These are phyloP conservation scores for Psilocybe azurescens DNA, from an alignment of 768 basidiomycete genomes.

Conservation along the genomic window DNA sequence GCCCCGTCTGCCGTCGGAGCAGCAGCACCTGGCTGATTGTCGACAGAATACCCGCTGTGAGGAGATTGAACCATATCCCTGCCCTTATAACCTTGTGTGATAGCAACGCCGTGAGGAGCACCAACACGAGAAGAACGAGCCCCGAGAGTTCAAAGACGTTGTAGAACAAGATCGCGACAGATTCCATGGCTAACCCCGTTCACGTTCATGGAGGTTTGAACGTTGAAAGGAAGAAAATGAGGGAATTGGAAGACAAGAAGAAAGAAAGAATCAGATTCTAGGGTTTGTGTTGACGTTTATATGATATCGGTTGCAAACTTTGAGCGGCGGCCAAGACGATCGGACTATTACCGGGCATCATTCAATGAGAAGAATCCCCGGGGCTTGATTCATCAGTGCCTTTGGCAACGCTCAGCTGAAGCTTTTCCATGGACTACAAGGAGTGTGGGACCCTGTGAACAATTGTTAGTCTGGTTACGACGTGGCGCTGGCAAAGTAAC, in stretches of 20 bases:
- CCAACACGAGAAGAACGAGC: not conserved
- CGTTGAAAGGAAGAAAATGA: too few relatives aligned
- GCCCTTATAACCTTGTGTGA: not conserved
- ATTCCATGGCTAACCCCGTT: not conserved
- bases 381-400: too few relatives aligned
- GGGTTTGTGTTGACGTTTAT: not conserved
- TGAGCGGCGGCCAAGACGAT: not conserved
- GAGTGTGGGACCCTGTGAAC: too few relatives aligned
- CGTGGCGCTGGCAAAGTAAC: too few relatives aligned
- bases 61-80: not conserved
- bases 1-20: constrained; percentile 3
- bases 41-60: not conserved
- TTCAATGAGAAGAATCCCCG: too few relatives aligned
- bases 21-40: constrained; percentile 4
- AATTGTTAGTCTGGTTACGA: too few relatives aligned
- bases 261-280: not conserved
- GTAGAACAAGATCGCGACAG: not conserved
- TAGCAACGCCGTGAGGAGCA: not conserved
- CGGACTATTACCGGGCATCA: too few relatives aligned
- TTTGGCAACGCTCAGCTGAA: too few relatives aligned
- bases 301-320: not conserved
- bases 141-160: not conserved
- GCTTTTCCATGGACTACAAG: too few relatives aligned
- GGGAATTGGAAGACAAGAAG: not conserved
- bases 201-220: too few relatives aligned